Evolutionary conservation across 225 moss, liverwort and hornwort genomes (phyloP), one percentile per base, ranked within the genome.

Genomic region (Ulota crispa): DNA sequence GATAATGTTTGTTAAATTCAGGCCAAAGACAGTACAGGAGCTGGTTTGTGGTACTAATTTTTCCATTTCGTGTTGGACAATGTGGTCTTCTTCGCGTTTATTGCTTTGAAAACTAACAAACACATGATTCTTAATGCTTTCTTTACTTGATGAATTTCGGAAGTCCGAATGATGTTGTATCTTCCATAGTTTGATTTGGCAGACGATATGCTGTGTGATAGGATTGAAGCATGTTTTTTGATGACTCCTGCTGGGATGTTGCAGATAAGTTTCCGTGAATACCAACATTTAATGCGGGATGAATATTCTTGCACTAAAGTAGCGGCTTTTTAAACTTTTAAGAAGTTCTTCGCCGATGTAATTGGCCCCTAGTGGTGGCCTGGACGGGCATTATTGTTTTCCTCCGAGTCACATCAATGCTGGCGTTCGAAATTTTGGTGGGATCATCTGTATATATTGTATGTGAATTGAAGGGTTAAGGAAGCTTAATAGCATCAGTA

Each of bases 351-450:
- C 32, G 15, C 63, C 28, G 83, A 37, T 73, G 21, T 73, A 39
- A 47, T 64, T 83, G 59, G 34, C 60, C 31, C 32, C 56, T 24
- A 41, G 28, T 47, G 42, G 66, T 65, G 39, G 72, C 36, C 64
- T 68, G 60, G 78, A 68, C 47, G 81, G 72, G 18, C 70, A 69
- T 31, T 52, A 32, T 64, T 78, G 16, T 18, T 65, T 65, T 18
- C 34, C 37, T 19, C 45, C 36, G 79, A 82, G 36, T 76, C 50
- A 71, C 79, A 43, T 85, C 84, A 73, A 87, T 89, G 89, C 77
- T 80, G 70, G 55, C 80, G 34, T 77, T 68, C 59, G 69, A 52
- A 77, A 56, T 47, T 66, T 79, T 79, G 78, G 75, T 63, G 57
- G 83, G 72, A 76, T 76, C 56, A 63, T 67, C 81, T 78, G 78